Percentiles rank a stretch among this genome's conserved stretches.
phyloP scores from a whole-genome alignment of 2,329 filamentous ascomycete species.

The Trichoderma sp. region DNA sequence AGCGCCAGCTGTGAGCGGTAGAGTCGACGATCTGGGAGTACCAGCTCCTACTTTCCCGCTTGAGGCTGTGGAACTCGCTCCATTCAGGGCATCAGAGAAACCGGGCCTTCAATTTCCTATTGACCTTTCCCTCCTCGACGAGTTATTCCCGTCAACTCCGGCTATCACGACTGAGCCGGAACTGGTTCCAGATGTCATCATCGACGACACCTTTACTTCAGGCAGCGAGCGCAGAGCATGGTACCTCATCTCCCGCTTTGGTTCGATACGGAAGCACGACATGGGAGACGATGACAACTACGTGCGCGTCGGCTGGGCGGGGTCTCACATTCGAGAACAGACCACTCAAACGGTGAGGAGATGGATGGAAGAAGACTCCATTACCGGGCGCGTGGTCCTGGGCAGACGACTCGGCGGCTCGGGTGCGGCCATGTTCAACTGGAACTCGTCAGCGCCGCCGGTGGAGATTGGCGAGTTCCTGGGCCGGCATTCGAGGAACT shows the following conservation, averaged over 20 bases:
- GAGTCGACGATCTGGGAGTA: no score
- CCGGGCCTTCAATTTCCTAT: slow-evolving; percentile 36
- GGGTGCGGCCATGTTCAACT: slow-evolving; percentile 60
- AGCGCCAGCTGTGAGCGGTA: neutral
- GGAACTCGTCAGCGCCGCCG: slow-evolving; percentile 57
- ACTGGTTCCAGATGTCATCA: slow-evolving; percentile 49
- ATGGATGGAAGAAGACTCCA: slow-evolving; percentile 68
- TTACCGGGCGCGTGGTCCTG: slow-evolving; percentile 51
- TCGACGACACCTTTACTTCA: slow-evolving; percentile 56
- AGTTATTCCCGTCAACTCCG: slow-evolving; percentile 39
- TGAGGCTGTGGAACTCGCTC: neutral
- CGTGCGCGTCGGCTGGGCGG: slow-evolving; percentile 58
- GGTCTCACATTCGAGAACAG: slow-evolving; percentile 56
- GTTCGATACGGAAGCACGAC: slow-evolving; percentile 60
- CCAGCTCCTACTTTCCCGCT: neutral
- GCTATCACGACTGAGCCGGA: slow-evolving; percentile 38
- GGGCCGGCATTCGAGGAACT: slow-evolving; percentile 33
- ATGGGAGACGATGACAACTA: slow-evolving; percentile 62
- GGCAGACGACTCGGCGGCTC: slow-evolving; percentile 45
- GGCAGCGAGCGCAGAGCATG: slow-evolving; percentile 64
- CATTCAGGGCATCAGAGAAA: slow-evolving; percentile 14
- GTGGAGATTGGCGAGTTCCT: slow-evolving; percentile 50
- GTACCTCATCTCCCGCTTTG: slow-evolving; percentile 65
- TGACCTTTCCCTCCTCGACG: slow-evolving; percentile 41
- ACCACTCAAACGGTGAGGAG: slow-evolving; percentile 61